Evolutionary conservation across 345 rosid genomes (phyloP).

Genomic region (Physaria fendleri): DNA sequence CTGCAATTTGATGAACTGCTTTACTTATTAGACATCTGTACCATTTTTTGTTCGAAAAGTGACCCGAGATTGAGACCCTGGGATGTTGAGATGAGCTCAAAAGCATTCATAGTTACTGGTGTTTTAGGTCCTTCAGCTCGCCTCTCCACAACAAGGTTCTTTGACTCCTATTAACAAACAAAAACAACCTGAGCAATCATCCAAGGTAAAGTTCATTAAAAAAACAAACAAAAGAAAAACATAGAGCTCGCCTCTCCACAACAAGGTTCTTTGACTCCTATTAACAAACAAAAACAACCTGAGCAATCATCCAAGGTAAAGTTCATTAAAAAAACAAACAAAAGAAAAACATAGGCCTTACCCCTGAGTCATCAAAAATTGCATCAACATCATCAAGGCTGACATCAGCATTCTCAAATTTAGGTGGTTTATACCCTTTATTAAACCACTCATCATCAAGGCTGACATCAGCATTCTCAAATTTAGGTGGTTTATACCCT

Average conservation of each 20-base stretch:
- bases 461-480: no score
- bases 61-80: slow-evolving; percentile 94
- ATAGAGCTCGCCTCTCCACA: slow-evolving; percentile 82
- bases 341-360: slow-evolving; percentile 30
- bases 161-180: slow-evolving; percentile 45
- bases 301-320: slow-evolving; percentile 5
- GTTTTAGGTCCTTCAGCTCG: slow-evolving; percentile 57
- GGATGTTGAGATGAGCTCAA: slow-evolving; percentile 92
- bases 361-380: slow-evolving; percentile 69
- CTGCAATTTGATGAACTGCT: no score
- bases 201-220: not conserved
- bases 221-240: not conserved
- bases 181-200: slow-evolving; percentile 21
- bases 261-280: slow-evolving; percentile 72
- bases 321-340: not conserved
- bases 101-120: slow-evolving; percentile 93
- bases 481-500: no score
- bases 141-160: slow-evolving; percentile 83
- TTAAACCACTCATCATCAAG: slow-evolving; percentile 96
- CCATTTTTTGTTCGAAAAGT: slow-evolving; percentile 97
- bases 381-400: slow-evolving; percentile 83
- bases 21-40: slow-evolving; percentile 21
- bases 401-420: slow-evolving; percentile 69
- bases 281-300: slow-evolving; percentile 24
- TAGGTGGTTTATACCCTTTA: slow-evolving; percentile 86